Percentiles rank a stretch among this genome's conserved stretches.
These are phyloP conservation scores for Ciborinia camelliae DNA, from an alignment of 2,329 filamentous ascomycete species.

Conservation along the genomic window DNA sequence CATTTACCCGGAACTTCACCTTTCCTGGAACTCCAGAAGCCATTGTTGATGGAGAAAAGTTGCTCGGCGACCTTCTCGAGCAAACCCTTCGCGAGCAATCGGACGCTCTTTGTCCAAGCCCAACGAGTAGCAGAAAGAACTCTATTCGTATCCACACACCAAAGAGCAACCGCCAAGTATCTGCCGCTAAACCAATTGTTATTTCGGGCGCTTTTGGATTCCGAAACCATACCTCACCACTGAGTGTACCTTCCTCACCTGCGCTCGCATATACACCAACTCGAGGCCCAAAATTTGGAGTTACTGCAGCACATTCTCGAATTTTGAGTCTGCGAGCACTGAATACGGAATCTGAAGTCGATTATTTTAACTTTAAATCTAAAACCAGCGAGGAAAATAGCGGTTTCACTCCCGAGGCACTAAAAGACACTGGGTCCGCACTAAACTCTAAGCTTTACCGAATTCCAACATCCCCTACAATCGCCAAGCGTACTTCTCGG, in stretches of 20 bases:
- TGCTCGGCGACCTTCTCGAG: conserved; percentile 31
- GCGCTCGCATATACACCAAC: conserved; percentile 3
- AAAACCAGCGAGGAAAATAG: conserved; percentile 8
- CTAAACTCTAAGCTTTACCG: conserved; percentile 16
- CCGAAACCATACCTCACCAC: conserved; percentile 4
- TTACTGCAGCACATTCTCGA: conserved; percentile 8
- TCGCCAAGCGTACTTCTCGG: conserved; percentile 11
- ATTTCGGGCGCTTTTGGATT: neutral
- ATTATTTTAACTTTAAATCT: neutral
- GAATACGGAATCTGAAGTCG: neutral
- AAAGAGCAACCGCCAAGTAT: conserved; percentile 4
- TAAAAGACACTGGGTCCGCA: neutral
- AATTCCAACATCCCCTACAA: conserved; percentile 16
- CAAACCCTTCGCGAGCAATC: conserved; percentile 31
- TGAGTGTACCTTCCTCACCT: neutral
- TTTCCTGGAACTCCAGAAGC: conserved; percentile 3
- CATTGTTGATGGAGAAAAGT: conserved; percentile 3
- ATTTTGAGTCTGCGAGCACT: conserved; percentile 9
- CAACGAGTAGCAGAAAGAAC: conserved; percentile 13
- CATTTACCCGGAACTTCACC: neutral
- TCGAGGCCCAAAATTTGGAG: conserved; percentile 9
- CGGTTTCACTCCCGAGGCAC: conserved; percentile 11
- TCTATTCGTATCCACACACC: conserved; percentile 10
- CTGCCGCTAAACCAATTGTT: neutral
- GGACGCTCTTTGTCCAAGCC: conserved; percentile 25